Evolutionary conservation across 1,284 basidiomycete genomes (phyloP).

Genomic region (Naganishia sp.): DNA sequence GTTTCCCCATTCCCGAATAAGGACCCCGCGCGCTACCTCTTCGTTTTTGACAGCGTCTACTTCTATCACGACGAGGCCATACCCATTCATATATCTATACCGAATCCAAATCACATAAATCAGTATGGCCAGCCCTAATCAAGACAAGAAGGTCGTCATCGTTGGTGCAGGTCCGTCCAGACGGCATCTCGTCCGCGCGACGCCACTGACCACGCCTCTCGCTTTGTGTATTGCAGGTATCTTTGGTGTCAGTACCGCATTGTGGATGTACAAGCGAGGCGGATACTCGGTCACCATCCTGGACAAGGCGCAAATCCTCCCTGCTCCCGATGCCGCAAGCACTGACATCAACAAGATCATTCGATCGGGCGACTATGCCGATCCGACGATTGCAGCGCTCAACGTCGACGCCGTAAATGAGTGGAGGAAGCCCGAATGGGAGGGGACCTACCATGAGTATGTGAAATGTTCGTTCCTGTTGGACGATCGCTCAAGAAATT

Average conservation of each 20-base stretch:
- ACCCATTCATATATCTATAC: neutral
- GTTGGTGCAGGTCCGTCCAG: constrained; percentile 11
- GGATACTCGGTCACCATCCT: constrained; percentile 52
- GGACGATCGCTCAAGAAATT: neutral
- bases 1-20: no score
- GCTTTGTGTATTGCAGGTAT: constrained; percentile 40
- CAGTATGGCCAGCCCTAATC: constrained; percentile 1
- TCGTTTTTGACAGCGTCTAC: no score
- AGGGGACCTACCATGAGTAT: constrained; percentile 76
- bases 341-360: constrained; percentile 55
- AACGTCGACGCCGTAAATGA: constrained; percentile 51
- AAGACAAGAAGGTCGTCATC: constrained; percentile 22
- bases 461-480: constrained; percentile 38
- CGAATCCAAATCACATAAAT: neutral
- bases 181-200: neutral
- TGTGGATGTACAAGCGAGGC: constrained; percentile 51
- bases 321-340: constrained; percentile 53
- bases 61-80: neutral
- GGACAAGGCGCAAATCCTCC: constrained; percentile 48
- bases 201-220: neutral
- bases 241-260: constrained; percentile 53
- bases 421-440: constrained; percentile 61
- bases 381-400: constrained; percentile 41
- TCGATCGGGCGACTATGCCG: constrained; percentile 52
- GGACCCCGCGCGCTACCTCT: no score